Evolutionary conservation across 169 alveolate species (phyloP), one percentile per base, ranked within the genome.

Genomic region (Eimeria maxima): DNA sequence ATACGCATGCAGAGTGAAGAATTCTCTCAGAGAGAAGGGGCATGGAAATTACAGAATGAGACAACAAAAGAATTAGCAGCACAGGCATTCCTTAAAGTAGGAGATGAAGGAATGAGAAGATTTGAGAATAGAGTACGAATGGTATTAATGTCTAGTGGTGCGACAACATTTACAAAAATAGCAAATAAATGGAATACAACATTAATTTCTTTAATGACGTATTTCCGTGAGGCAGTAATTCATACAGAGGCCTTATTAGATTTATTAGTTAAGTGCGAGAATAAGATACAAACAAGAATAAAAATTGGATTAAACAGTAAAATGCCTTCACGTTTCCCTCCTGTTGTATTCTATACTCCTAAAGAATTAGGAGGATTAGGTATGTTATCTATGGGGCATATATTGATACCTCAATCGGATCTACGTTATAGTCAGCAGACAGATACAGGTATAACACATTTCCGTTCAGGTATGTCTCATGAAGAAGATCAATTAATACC

Each of bases 271-370:
- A 99, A 99, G 97, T 88, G 96, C 55, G 95, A 88, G 67, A 87
- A 88, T 78, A 95, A 95, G 97, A 99, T 99, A 33, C 99, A 99
- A 97, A 99, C 99, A 5, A 98, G 99, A 76, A 99, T 99, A 81
- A 99, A 99, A 98, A 99, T 99, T 84, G 99, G 99, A 4, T 97
- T 99, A 84, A 99, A 99, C 97, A 99, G 99, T 55, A 99, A 99
- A 97, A 99, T 99, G 99, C 99, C 99, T 65, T 98, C 99, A 55
- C 98, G 99, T 50, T 99, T 99, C 99, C 99, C 99, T 7, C 99
- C 99, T 0, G 99, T 99, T 50, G 99, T 99, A 27, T 99, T 99
- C 97, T 99, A 99, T 97, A 99, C 97, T 18, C 95, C 95, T 2
- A 99, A 99, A 97, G 99, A 99, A 97, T 98, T 99, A 95, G 99